These are phyloP conservation scores for Dioscorea cayenensis DNA, from an alignment of 116 monocot genomes.

Conservation along the genomic window DNA sequence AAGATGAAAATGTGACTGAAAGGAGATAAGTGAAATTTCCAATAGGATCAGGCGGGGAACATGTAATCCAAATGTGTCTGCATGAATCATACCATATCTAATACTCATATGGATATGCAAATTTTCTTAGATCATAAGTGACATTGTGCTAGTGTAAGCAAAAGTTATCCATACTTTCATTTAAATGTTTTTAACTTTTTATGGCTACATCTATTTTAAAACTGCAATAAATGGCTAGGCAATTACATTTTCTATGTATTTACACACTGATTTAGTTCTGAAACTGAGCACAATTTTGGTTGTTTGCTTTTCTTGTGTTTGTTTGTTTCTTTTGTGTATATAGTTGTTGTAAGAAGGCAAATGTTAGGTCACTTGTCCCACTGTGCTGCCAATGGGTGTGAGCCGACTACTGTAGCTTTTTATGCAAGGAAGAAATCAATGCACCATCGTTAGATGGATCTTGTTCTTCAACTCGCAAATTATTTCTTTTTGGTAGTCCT, in stretches of 20 bases:
- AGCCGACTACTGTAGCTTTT: conserved; percentile 65
- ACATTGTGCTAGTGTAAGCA: conserved; percentile 9
- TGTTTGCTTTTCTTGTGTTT: conserved; percentile 50
- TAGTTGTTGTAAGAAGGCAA: conserved; percentile 62
- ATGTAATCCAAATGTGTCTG: too few relatives aligned
- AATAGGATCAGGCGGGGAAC: too few relatives aligned
- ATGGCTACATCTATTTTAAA: not conserved
- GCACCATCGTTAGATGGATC: conserved; percentile 64
- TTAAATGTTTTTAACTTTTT: conserved; percentile 5
- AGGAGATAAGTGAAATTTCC: too few relatives aligned
- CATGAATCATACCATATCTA: too few relatives aligned
- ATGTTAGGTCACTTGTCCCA: conserved; percentile 52
- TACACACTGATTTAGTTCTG: conserved; percentile 20
- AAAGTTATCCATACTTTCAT: not conserved
- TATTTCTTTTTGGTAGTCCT: conserved; percentile 40
- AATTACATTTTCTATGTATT: conserved; percentile 13
- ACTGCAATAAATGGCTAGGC: not conserved
- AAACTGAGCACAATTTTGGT: conserved; percentile 46
- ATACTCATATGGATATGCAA: too few relatives aligned
- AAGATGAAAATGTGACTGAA: too few relatives aligned
- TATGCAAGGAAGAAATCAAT: conserved; percentile 46
- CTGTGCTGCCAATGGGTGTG: conserved; percentile 60
- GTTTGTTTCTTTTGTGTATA: conserved; percentile 57
- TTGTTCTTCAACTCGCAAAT: conserved; percentile 55
- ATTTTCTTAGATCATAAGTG: too few relatives aligned